These are phyloP conservation scores for Colletotrichum sp. DNA, from an alignment of 2,329 filamentous ascomycete genomes.

Conservation along the genomic window DNA sequence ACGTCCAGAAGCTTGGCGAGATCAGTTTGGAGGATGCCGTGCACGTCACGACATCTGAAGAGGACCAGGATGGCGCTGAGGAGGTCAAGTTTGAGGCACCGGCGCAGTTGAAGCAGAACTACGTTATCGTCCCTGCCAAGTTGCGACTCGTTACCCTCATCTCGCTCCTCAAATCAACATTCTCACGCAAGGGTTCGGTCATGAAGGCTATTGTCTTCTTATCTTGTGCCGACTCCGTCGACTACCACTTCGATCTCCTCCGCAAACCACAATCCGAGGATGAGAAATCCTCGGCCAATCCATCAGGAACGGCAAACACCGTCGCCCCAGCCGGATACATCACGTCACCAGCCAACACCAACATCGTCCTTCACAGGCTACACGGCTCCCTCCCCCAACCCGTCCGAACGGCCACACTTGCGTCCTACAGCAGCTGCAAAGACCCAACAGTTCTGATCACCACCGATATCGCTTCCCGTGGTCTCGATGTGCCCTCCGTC, in stretches of 20 bases:
- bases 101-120: conserved; percentile 92
- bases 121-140: conserved; percentile 87
- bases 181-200: conserved; percentile 85
- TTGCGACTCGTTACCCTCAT: conserved; percentile 87
- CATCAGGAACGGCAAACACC: conserved; percentile 54
- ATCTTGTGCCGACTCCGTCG: conserved; percentile 94
- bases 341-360: conserved; percentile 75
- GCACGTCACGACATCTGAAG: conserved; percentile 76
- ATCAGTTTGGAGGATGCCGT: conserved; percentile 94
- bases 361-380: conserved; percentile 80
- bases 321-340: conserved; percentile 74
- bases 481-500: conserved; percentile 92
- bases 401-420: conserved; percentile 84
- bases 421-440: conserved; percentile 75
- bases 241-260: conserved; percentile 93
- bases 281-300: conserved; percentile 18
- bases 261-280: conserved; percentile 40
- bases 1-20: conserved; percentile 90
- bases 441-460: conserved; percentile 86
- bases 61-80: conserved; percentile 50
- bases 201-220: conserved; percentile 99
- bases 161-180: conserved; percentile 83
- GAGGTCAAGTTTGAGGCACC: conserved; percentile 77
- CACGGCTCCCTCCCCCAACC: conserved; percentile 92
- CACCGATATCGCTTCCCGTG: conserved; percentile 94